Evolutionary conservation across 306 rosid species (phyloP), one percentile per base, ranked within the genome.

Genomic region (Delonix regia): DNA sequence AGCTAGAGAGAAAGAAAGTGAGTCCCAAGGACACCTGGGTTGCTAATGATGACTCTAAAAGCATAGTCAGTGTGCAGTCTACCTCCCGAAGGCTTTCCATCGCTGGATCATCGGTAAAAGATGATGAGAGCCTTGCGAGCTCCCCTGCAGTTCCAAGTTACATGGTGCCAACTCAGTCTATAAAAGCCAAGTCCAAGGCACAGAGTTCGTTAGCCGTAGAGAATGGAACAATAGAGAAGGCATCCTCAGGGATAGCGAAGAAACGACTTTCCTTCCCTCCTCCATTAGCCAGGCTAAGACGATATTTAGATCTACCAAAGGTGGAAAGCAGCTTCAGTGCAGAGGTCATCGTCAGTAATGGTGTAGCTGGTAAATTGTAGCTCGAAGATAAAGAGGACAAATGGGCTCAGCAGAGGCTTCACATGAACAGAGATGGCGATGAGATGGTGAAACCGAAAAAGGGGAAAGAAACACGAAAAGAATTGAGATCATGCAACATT

Each of bases 101-200:
- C 59, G 95, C 84, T 9, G 95, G 97, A 4, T 85, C 97, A 33
- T 74, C 86, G 0, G 85, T 83, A 67, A 82, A 94, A 84, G 99
- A 92, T 55, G 93, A 92, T 0, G 95, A 87, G 74, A 90, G 97
- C 85, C 88, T 92, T 10, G 95, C 90, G 48, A 87, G 96, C 88
- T 88, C 91, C 81, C 86, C 85, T 18, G 60, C 92, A 22, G 76
- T 92, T 77, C 97, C 96, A 0, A 92, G 97, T 78, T 95, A 95
- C 88, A 95, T 92, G 98, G 88, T 90, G 25, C 88, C 95, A 21
- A 91, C 99, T 15, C 83, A 89, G 82, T 95, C 99, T 7, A 91
- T 97, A 38, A 91, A 88, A 85, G 98, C 98, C 1, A 95, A 89
- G 89, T 86, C 94, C 30, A 91, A 88, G 88, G 65, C 89, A 79